A percentile compares a stretch with the other conserved stretches of the same genome.
Conservation (phyloP, 2,329 filamentous ascomycete species). For the Thielaviopsis euricoi region DNA sequence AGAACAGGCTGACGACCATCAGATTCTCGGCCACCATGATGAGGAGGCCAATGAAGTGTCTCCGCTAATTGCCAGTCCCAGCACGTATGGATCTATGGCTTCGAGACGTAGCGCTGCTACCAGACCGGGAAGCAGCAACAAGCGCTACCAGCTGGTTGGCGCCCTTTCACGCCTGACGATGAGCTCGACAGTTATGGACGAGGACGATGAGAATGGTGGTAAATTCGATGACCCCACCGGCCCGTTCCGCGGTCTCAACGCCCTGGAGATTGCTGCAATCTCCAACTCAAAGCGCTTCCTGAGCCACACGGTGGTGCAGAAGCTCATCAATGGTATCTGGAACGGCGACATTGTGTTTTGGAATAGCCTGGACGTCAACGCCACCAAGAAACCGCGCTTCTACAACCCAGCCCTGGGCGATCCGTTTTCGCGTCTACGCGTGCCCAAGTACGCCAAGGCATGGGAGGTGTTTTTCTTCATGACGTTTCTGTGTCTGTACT, state of each 20-base stretch:
- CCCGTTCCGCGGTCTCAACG: slow-evolving; percentile 65
- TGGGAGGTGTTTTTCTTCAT: slow-evolving; percentile 74
- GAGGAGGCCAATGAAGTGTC: slow-evolving; percentile 32
- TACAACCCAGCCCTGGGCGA: slow-evolving; percentile 55
- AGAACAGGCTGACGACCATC: slow-evolving; percentile 1
- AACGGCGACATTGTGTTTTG: slow-evolving; percentile 76
- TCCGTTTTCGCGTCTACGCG: slow-evolving; percentile 57
- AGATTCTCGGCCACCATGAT: slow-evolving; percentile 15
- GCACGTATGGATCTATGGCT: slow-evolving; percentile 13
- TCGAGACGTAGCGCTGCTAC: slow-evolving; percentile 14
- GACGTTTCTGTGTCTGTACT: slow-evolving; percentile 64
- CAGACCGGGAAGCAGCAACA: slow-evolving; percentile 24
- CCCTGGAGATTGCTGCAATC: slow-evolving; percentile 71
- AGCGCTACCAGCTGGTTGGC: slow-evolving; percentile 32
- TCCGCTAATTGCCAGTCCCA: slow-evolving; percentile 26
- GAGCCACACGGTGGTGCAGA: slow-evolving; percentile 64
- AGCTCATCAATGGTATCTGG: slow-evolving; percentile 73
- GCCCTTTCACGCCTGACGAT: slow-evolving; percentile 40
- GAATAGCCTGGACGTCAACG: slow-evolving; percentile 57
- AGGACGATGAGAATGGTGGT: slow-evolving; percentile 23
- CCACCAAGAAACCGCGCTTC: slow-evolving; percentile 58
- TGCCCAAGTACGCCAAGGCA: slow-evolving; percentile 69
- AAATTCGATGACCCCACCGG: slow-evolving; percentile 46
- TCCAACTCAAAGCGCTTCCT: slow-evolving; percentile 73
- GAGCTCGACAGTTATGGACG: slow-evolving; percentile 23